These are phyloP conservation scores for Kwoniella sp. DNA, from an alignment of 768 basidiomycete species.

Conservation along the genomic window DNA sequence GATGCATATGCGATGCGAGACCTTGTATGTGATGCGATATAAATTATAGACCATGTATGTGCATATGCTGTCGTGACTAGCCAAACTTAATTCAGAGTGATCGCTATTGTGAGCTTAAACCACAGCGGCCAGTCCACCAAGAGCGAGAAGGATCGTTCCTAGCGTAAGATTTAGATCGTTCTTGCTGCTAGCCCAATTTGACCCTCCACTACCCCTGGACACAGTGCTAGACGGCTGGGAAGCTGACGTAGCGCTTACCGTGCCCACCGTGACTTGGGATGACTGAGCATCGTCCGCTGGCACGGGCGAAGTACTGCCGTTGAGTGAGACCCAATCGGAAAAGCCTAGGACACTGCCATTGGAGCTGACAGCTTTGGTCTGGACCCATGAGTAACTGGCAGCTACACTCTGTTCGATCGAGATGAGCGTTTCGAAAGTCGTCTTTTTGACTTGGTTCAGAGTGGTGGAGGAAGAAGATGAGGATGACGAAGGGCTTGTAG, in stretches of 20 bases:
- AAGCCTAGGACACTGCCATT: background rate
- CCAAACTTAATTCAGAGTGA: too few relatives aligned
- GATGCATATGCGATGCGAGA: too few relatives aligned
- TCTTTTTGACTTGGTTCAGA: background rate
- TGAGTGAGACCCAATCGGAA: background rate
- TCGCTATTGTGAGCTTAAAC: too few relatives aligned
- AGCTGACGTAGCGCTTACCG: background rate
- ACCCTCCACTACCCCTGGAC: background rate
- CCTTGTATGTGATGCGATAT: too few relatives aligned
- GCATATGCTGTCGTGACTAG: too few relatives aligned
- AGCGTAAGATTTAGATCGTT: background rate
- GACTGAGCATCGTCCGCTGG: background rate
- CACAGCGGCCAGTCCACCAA: background rate
- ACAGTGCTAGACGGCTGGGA: background rate
- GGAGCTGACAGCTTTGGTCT: background rate
- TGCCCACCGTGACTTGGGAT: background rate
- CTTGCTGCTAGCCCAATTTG: background rate
- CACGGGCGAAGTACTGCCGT: background rate
- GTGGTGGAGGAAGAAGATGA: background rate
- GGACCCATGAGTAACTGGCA: background rate
- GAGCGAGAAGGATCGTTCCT: background rate
- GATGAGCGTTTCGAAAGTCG: background rate
- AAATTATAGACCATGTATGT: too few relatives aligned
- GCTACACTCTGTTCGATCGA: background rate
- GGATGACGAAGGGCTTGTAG: background rate